Percentiles rank a stretch among this genome's conserved stretches.
These are phyloP conservation scores for Auriculariales sp. DNA, from an alignment of 768 basidiomycete genomes.

Conservation along the genomic window DNA sequence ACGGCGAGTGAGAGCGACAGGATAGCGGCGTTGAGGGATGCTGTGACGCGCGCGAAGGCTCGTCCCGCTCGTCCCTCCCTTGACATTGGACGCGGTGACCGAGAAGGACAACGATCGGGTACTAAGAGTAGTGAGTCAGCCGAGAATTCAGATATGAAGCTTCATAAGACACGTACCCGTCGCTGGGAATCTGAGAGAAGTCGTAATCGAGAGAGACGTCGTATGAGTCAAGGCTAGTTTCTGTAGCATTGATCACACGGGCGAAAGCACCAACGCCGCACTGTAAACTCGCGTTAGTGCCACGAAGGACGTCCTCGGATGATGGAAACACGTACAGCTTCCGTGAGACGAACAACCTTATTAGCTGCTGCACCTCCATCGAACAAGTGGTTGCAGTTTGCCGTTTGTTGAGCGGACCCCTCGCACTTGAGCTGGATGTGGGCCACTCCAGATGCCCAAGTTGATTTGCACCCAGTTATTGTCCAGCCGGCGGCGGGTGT, in stretches of 20 bases:
- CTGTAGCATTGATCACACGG: neutral
- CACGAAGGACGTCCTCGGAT: neutral
- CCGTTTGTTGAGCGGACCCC: neutral
- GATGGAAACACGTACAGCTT: neutral
- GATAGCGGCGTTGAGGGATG: no score
- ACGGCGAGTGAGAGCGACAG: neutral
- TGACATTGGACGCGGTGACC: neutral
- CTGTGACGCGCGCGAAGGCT: neutral
- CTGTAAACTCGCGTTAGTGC: neutral
- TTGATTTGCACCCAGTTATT: neutral
- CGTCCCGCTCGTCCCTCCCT: neutral
- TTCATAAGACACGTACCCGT: neutral
- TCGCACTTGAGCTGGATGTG: neutral
- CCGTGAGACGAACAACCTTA: neutral
- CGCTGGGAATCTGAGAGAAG: neutral
- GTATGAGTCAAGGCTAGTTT: neutral
- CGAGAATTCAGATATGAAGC: no score
- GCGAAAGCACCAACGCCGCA: neutral
- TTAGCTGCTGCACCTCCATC: neutral
- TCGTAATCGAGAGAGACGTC: neutral
- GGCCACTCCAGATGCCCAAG: neutral
- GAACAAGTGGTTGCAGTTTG: neutral
- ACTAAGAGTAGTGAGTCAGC: no score
- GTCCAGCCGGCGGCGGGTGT: neutral
- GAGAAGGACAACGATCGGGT: neutral